A percentile compares a stretch with the other conserved stretches of the same genome.
Conservation (phyloP, 2,329 filamentous ascomycete genomes). For the Diaporthe vaccinii region DNA sequence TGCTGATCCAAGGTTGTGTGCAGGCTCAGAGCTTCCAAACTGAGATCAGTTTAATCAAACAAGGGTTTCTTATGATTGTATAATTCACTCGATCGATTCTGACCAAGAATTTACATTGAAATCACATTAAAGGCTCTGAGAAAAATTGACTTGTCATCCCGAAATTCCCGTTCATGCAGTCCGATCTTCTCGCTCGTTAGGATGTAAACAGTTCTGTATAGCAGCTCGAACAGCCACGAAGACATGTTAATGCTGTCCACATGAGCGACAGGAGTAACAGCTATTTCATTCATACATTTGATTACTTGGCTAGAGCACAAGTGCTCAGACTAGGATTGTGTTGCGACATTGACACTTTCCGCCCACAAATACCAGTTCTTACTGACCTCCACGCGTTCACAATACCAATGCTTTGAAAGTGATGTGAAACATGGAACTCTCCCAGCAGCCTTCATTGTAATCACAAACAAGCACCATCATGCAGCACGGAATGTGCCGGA, state of each 20-base stretch:
- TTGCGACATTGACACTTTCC: background rate
- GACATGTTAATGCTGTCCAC: background rate
- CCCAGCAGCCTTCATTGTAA: background rate
- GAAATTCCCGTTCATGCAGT: background rate
- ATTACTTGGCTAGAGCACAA: background rate
- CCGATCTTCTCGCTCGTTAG: background rate
- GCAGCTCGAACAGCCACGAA: background rate
- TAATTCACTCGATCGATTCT: background rate
- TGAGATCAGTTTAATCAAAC: background rate
- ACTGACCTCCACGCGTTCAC: background rate
- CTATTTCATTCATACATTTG: background rate
- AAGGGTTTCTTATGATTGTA: background rate
- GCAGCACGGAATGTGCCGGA: constrained; percentile 48
- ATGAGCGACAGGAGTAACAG: background rate
- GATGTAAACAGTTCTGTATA: background rate
- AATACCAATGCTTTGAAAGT: background rate
- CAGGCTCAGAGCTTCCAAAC: background rate
- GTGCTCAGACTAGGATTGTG: background rate
- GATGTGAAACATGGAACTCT: background rate
- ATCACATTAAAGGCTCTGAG: background rate
- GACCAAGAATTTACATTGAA: background rate
- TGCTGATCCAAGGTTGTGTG: background rate
- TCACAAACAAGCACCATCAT: constrained; percentile 47
- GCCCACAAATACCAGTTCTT: background rate
- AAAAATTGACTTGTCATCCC: background rate